Evolutionary conservation across 331 rosid species (phyloP).

Genomic region (Quercus lobata): DNA sequence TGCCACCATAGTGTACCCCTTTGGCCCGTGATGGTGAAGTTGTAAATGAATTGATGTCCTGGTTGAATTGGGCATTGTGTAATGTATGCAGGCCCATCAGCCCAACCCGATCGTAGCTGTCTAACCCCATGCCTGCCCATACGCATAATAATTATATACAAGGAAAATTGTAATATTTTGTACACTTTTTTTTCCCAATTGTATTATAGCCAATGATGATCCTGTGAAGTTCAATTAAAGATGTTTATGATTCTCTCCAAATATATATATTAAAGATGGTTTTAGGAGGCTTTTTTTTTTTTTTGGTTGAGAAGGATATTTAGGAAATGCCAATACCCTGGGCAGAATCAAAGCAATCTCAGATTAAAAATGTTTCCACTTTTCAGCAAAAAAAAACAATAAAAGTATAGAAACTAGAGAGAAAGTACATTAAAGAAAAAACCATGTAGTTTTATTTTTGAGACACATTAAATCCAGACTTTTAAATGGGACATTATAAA

Average conservation of each 20-base stretch:
- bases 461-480: too few species aligned
- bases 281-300: too few species aligned
- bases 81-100: slow-evolving; percentile 86
- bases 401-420: too few species aligned
- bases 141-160: not conserved
- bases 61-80: slow-evolving; percentile 89
- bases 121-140: slow-evolving; percentile 72
- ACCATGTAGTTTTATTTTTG: too few species aligned
- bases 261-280: too few species aligned
- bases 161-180: not conserved
- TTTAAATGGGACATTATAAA: too few species aligned
- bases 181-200: not conserved
- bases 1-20: slow-evolving; percentile 93
- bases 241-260: not conserved
- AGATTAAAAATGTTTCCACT: too few species aligned
- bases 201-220: not conserved
- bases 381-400: not conserved
- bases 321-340: too few species aligned
- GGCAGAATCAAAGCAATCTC: too few species aligned
- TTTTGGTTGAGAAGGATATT: too few species aligned
- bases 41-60: slow-evolving; percentile 50
- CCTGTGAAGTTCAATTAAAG: not conserved
- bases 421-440: too few species aligned
- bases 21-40: slow-evolving; percentile 81
- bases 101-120: slow-evolving; percentile 76